These are phyloP conservation scores for Pseudogymnoascus sp. DNA, from an alignment of 2,329 filamentous ascomycete genomes.

Conservation along the genomic window DNA sequence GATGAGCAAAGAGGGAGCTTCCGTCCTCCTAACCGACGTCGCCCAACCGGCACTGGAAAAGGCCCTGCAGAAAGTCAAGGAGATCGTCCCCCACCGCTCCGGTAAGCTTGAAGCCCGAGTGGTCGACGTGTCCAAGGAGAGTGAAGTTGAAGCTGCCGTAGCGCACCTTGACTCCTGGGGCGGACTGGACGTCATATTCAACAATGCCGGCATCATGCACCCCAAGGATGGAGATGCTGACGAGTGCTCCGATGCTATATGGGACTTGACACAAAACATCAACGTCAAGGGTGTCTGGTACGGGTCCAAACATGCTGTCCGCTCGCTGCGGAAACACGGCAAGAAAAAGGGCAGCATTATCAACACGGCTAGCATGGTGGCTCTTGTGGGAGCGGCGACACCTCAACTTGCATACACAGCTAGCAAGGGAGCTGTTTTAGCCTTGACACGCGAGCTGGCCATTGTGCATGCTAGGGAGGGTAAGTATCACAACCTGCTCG, in stretches of 20 bases:
- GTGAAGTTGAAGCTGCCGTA: constrained; percentile 54
- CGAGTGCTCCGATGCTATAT: constrained; percentile 64
- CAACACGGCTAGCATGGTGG: constrained; percentile 67
- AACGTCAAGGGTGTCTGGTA: constrained; percentile 78
- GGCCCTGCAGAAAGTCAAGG: constrained; percentile 51
- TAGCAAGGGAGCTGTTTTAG: constrained; percentile 67
- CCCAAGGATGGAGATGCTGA: constrained; percentile 55
- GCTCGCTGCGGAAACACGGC: constrained; percentile 57
- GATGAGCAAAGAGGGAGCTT: constrained; percentile 63
- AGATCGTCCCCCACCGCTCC: constrained; percentile 43
- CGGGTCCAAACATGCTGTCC: constrained; percentile 64
- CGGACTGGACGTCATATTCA: constrained; percentile 68
- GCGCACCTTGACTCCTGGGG: constrained; percentile 59
- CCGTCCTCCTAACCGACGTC: constrained; percentile 63
- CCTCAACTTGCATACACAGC: constrained; percentile 70
- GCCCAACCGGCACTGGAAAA: constrained; percentile 55
- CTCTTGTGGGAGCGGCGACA: constrained; percentile 61
- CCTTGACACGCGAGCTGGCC: constrained; percentile 64
- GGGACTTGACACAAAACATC: constrained; percentile 67
- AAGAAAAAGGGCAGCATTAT: constrained; percentile 63
- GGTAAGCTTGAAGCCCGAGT: constrained; percentile 43
- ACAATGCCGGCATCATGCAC: constrained; percentile 79
- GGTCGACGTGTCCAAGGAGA: constrained; percentile 63
- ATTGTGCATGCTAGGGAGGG: constrained; percentile 68
- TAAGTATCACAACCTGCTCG: not conserved